A percentile compares a stretch with the other conserved stretches of the same genome.
phyloP scores from a whole-genome alignment of 192 early-diverging fungal species.

The Dissophora ornata region DNA sequence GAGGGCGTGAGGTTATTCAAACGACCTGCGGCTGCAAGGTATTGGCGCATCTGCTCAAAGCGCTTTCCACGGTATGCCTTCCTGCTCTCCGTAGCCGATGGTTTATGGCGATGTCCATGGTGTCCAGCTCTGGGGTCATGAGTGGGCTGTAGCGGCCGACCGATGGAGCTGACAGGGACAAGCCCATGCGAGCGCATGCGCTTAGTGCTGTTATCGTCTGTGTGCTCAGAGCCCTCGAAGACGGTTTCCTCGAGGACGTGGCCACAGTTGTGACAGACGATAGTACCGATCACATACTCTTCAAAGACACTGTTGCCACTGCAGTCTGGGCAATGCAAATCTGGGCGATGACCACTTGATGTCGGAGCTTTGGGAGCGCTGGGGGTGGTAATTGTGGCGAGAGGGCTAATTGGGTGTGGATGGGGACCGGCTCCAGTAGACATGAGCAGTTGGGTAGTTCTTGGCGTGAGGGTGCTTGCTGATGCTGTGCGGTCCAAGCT shows the following conservation, averaged over 20 bases:
- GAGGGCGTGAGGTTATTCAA: background rate
- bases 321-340: conserved; percentile 15
- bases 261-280: conserved; percentile 24
- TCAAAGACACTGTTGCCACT: background rate
- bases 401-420: too few species aligned
- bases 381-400: background rate
- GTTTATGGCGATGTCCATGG: too few species aligned
- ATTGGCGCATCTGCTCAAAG: background rate
- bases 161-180: background rate
- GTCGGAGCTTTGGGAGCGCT: background rate
- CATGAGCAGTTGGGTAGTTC: too few species aligned
- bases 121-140: too few species aligned
- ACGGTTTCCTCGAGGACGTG: conserved; percentile 13
- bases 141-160: background rate
- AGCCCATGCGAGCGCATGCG: too few species aligned
- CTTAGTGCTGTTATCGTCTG: too few species aligned
- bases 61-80: conserved; percentile 1
- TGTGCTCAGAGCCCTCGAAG: background rate
- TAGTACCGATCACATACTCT: background rate
- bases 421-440: too few species aligned
- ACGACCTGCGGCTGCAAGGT: background rate
- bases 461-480: too few species aligned
- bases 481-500: too few species aligned
- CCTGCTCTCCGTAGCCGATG: too few species aligned
- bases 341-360: background rate